Percentiles rank a stretch among this genome's conserved stretches.
Evolutionary conservation across 1,139 yeast genomes (phyloP).

Genomic region (Protomyces lactucae-debilis): DNA sequence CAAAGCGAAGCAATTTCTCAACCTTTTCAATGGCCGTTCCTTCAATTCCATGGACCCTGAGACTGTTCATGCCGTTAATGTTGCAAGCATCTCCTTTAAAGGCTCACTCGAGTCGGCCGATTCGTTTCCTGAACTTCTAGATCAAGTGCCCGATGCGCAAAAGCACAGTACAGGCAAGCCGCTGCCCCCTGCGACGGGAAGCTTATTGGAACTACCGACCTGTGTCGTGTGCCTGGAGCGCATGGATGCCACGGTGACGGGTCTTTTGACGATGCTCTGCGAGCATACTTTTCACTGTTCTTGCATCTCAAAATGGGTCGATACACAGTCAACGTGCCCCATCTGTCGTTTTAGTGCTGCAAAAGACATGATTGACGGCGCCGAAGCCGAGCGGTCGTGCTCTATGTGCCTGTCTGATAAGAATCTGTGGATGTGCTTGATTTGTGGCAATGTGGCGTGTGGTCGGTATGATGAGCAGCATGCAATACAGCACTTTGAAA

Average conservation of each 20-base stretch:
- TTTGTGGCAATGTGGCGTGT: constrained; percentile 87
- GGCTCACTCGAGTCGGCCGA: constrained; percentile 32
- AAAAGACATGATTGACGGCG: constrained; percentile 36
- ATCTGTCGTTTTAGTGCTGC: constrained; percentile 71
- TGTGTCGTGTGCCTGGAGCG: constrained; percentile 92
- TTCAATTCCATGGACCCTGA: constrained; percentile 90
- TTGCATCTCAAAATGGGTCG: constrained; percentile 84
- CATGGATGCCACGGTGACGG: constrained; percentile 77
- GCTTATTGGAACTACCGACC: constrained; percentile 67
- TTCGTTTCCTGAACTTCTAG: constrained; percentile 55
- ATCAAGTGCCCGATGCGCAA: constrained; percentile 30
- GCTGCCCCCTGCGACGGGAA: constrained; percentile 38
- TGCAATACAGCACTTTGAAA: constrained; percentile 67
- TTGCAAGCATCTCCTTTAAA: constrained; percentile 55
- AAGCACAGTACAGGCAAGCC: constrained; percentile 32
- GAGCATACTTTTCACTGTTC: constrained; percentile 92
- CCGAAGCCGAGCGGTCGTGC: constrained; percentile 30
- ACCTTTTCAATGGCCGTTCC: constrained; percentile 62
- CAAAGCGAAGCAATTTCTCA: constrained; percentile 59
- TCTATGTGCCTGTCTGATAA: constrained; percentile 59
- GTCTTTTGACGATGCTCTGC: constrained; percentile 80
- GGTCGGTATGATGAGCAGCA: constrained; percentile 86
- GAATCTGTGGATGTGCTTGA: constrained; percentile 83
- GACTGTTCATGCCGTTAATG: constrained; percentile 68
- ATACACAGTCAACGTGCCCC: constrained; percentile 60